phyloP scores from a whole-genome alignment of 2,329 filamentous ascomycete species.

The Mariannaea sp. region DNA sequence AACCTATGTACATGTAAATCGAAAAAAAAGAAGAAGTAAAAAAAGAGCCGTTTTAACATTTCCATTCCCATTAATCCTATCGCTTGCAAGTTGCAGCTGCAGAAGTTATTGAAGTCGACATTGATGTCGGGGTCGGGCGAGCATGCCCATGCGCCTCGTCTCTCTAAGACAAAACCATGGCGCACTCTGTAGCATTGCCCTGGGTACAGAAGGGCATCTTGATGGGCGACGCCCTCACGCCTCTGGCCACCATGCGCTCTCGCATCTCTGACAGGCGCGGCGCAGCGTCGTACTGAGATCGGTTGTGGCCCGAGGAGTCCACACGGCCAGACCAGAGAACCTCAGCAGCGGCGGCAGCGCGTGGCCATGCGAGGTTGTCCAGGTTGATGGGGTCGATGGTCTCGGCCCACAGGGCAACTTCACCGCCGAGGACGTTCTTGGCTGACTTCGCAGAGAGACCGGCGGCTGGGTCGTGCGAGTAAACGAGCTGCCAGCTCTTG shows the following conservation, averaged over 20 bases:
- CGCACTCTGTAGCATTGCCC: conserved; percentile 37
- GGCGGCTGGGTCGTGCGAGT: conserved; percentile 75
- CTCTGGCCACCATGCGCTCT: conserved; percentile 72
- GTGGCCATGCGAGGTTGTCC: conserved; percentile 78
- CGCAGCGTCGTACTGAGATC: conserved; percentile 71
- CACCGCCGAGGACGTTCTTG: conserved; percentile 77
- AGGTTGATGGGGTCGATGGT: conserved; percentile 76
- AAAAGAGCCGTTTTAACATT: neutral
- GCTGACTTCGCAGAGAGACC: conserved; percentile 65
- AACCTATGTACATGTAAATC: neutral
- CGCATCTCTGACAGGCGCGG: conserved; percentile 76
- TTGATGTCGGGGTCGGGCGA: conserved; percentile 1
- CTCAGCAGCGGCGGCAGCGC: conserved; percentile 74
- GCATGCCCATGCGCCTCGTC: neutral
- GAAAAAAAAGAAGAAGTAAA: neutral
- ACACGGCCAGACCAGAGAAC: conserved; percentile 78
- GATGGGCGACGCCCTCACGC: conserved; percentile 66
- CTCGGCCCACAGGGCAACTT: conserved; percentile 82
- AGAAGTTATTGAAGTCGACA: neutral
- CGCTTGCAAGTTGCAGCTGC: neutral
- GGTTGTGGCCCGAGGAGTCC: conserved; percentile 68
- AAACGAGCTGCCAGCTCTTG: conserved; percentile 83
- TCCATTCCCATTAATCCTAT: neutral
- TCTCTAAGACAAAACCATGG: conserved; percentile 20
- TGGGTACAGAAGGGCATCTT: conserved; percentile 63